A percentile compares a stretch with the other conserved stretches of the same genome.
These are phyloP conservation scores for Pleurostoma richardsiae DNA, from an alignment of 2,329 filamentous ascomycete genomes.

Conservation along the genomic window DNA sequence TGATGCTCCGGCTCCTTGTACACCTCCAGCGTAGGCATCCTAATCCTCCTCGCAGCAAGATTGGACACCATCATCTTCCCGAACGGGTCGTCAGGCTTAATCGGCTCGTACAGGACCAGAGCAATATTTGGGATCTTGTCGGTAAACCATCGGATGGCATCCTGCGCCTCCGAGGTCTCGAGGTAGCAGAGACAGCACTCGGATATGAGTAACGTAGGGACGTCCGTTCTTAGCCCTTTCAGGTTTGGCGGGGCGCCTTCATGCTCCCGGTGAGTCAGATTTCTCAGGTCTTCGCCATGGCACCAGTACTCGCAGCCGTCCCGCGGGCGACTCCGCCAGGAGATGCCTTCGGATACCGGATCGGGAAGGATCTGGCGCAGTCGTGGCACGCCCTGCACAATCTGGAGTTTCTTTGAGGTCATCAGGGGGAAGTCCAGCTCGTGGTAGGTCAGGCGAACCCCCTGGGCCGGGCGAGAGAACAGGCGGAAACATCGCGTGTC, in stretches of 20 bases:
- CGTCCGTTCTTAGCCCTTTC: slow-evolving; percentile 41
- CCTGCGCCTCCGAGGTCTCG: slow-evolving; percentile 55
- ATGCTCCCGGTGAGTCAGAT: slow-evolving; percentile 31
- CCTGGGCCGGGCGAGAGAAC: slow-evolving; percentile 36
- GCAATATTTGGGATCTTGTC: slow-evolving; percentile 40
- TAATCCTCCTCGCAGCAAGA: slow-evolving; percentile 73
- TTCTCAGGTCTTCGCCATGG: slow-evolving; percentile 68
- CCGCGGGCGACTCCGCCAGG: slow-evolving; percentile 36
- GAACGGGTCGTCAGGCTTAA: slow-evolving; percentile 78
- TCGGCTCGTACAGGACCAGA: slow-evolving; percentile 84
- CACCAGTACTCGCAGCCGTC: slow-evolving; percentile 42
- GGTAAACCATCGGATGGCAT: slow-evolving; percentile 62
- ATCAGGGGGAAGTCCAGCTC: slow-evolving; percentile 86
- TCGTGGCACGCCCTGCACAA: slow-evolving; percentile 39
- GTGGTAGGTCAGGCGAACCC: slow-evolving; percentile 64
- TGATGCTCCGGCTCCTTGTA: slow-evolving; percentile 70
- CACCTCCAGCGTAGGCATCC: slow-evolving; percentile 73
- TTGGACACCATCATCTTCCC: slow-evolving; percentile 91
- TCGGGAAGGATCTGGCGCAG: slow-evolving; percentile 33
- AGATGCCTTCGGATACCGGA: slow-evolving; percentile 18
- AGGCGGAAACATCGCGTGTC: slow-evolving; percentile 85
- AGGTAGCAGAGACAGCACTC: slow-evolving; percentile 97
- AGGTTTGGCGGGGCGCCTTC: slow-evolving; percentile 18
- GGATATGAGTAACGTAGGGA: slow-evolving; percentile 83
- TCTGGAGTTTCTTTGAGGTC: slow-evolving; percentile 59